A percentile compares a stretch with the other conserved stretches of the same genome.
Evolutionary conservation across 768 basidiomycete genomes (phyloP).

Genomic region (Hirschioporus abietinus): DNA sequence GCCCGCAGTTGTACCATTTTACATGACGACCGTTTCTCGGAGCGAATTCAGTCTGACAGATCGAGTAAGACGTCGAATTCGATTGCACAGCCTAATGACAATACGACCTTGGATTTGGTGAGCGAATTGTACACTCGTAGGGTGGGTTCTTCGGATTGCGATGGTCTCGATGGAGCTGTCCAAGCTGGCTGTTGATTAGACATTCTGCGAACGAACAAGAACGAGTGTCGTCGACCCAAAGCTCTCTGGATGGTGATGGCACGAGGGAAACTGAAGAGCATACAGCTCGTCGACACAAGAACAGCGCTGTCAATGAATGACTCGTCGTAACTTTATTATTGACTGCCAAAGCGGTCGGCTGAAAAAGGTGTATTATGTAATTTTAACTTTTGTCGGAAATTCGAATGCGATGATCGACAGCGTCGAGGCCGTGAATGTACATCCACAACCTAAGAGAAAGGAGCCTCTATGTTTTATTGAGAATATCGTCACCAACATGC

Average conservation of each 20-base stretch:
- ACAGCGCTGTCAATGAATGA: background rate
- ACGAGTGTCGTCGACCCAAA: background rate
- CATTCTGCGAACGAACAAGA: background rate
- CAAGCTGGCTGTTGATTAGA: slow-evolving; percentile 26
- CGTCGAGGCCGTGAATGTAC: no score
- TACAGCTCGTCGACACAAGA: background rate
- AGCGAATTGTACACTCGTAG: slow-evolving; percentile 90
- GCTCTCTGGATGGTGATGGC: background rate
- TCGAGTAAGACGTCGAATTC: slow-evolving; percentile 3
- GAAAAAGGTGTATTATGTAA: background rate
- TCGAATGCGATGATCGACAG: no score
- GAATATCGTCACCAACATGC: no score
- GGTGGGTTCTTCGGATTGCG: slow-evolving; percentile 46
- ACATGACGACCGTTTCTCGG: slow-evolving; percentile 64
- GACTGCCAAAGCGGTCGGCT: background rate
- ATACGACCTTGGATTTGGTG: slow-evolving; percentile 76
- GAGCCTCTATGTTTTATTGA: no score
- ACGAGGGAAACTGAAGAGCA: background rate
- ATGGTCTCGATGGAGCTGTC: slow-evolving; percentile 40
- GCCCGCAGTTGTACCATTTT: slow-evolving; percentile 99
- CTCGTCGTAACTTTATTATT: background rate
- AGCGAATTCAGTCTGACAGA: slow-evolving; percentile 65
- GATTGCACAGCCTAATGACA: slow-evolving; percentile 18
- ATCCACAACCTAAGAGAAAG: no score
- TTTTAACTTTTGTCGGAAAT: background rate